phyloP scores from a whole-genome alignment of 768 basidiomycete genomes.

The Phylloporus sp. region DNA sequence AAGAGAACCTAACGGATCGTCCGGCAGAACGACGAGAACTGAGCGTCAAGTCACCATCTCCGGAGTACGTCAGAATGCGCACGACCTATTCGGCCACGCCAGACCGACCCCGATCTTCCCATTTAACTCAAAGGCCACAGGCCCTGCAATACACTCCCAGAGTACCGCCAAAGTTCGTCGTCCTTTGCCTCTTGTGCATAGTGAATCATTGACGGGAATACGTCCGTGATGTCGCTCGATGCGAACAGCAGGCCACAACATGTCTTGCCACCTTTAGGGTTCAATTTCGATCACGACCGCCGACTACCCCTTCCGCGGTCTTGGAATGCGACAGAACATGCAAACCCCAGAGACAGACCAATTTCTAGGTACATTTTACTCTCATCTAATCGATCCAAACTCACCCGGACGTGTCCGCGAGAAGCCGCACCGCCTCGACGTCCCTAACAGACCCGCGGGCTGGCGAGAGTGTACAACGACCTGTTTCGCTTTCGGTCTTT shows the following conservation, averaged over 20 bases:
- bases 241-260: slow-evolving; percentile 32
- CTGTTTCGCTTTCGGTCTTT: slow-evolving; percentile 38
- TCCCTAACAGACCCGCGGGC: slow-evolving; percentile 17
- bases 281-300: slow-evolving; percentile 32
- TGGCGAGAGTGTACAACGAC: slow-evolving; percentile 28
- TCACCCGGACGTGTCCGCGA: slow-evolving; percentile 18
- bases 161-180: slow-evolving; percentile 24
- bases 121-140: slow-evolving; percentile 18
- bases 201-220: slow-evolving; percentile 25
- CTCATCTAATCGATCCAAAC: slow-evolving; percentile 6
- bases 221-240: slow-evolving; percentile 17
- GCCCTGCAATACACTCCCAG: slow-evolving; percentile 20
- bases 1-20: slow-evolving; percentile 18
- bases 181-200: slow-evolving; percentile 3
- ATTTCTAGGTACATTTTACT: slow-evolving; percentile 23
- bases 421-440: slow-evolving; percentile 21
- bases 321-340: slow-evolving; percentile 24
- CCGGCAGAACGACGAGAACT: slow-evolving; percentile 10
- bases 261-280: slow-evolving; percentile 30
- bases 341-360: slow-evolving; percentile 20
- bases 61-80: slow-evolving; percentile 21
- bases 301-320: slow-evolving; percentile 30
- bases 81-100: slow-evolving; percentile 15
- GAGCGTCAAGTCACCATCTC: slow-evolving; percentile 15
- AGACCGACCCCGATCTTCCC: slow-evolving; percentile 18